phyloP scores from a whole-genome alignment of 169 alveolate genomes.

The Plasmodium yoelii region DNA sequence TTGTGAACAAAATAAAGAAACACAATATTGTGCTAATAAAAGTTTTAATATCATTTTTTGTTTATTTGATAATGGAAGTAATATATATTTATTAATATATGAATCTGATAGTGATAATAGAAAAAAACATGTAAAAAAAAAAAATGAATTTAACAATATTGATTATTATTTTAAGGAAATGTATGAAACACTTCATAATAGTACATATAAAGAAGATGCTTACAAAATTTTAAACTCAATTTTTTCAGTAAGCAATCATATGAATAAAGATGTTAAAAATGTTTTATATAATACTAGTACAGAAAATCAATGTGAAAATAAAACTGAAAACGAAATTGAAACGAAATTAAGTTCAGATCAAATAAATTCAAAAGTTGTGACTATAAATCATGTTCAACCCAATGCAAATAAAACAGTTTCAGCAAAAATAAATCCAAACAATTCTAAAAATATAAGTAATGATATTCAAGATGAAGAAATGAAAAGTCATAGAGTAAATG shows the following conservation, averaged over 20 bases:
- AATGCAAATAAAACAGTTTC: neutral
- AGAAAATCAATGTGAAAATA: neutral
- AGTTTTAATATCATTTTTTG: constrained; percentile 40
- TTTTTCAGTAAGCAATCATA: neutral
- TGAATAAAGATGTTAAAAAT: neutral
- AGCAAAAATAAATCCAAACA: neutral
- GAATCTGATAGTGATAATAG: constrained; percentile 57
- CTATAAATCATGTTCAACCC: too few relatives aligned
- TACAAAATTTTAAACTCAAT: constrained; percentile 6
- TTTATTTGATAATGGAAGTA: constrained; percentile 42
- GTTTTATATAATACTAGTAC: neutral
- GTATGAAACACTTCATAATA: constrained; percentile 28
- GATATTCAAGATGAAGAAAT: neutral
- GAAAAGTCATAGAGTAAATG: constrained; percentile 1
- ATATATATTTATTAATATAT: constrained; percentile 42
- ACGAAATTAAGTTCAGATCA: neutral
- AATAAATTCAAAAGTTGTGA: too few relatives aligned
- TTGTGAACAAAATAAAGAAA: neutral
- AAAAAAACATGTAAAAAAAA: constrained; percentile 27
- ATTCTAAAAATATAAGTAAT: neutral
- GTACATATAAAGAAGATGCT: constrained; percentile 17
- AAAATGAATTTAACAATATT: constrained; percentile 43
- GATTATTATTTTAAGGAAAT: constrained; percentile 45
- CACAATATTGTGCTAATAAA: constrained; percentile 20
- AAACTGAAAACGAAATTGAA: neutral